phyloP scores from a whole-genome alignment of 352 stramenopile genomes.

The Phytopythium chamaehyphon region DNA sequence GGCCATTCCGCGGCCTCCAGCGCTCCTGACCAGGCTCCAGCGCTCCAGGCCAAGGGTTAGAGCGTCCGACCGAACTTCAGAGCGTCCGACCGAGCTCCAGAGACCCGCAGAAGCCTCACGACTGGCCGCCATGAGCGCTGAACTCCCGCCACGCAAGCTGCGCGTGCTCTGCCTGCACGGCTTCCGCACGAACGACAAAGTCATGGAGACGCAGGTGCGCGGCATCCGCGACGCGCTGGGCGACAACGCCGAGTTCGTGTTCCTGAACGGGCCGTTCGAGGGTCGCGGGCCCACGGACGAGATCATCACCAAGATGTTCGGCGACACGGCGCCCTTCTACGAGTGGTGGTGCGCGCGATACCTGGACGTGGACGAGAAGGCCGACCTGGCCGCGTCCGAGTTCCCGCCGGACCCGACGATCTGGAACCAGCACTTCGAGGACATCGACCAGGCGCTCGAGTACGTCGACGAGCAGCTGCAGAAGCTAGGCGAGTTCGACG shows the following conservation, averaged over 20 bases:
- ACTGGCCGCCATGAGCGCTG: slow-evolving; percentile 6
- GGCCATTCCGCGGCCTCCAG: not conserved
- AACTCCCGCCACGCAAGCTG: slow-evolving; percentile 23
- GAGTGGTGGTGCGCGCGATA: slow-evolving; percentile 61
- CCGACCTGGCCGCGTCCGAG: slow-evolving; percentile 28
- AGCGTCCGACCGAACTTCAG: too few relatives aligned
- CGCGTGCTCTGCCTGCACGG: slow-evolving; percentile 74
- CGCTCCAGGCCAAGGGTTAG: too few relatives aligned
- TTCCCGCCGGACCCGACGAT: slow-evolving; percentile 14
- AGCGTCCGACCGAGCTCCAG: too few relatives aligned
- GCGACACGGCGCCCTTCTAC: slow-evolving; percentile 60
- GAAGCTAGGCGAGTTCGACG: slow-evolving; percentile 63
- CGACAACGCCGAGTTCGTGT: slow-evolving; percentile 60
- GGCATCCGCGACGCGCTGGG: slow-evolving; percentile 56
- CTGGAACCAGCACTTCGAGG: slow-evolving; percentile 33
- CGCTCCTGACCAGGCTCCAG: not conserved
- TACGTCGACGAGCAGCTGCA: slow-evolving; percentile 56
- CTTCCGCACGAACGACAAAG: slow-evolving; percentile 62
- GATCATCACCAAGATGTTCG: slow-evolving; percentile 49
- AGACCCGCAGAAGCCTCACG: too few relatives aligned
- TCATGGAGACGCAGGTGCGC: slow-evolving; percentile 68
- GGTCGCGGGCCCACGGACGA: slow-evolving; percentile 54
- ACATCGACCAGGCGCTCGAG: slow-evolving; percentile 37
- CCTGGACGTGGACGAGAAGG: slow-evolving; percentile 37
- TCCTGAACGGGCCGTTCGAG: slow-evolving; percentile 54